Base-by-base conservation (phyloP, 768 basidiomycete species). In the Phylloporus sp. region DNA sequence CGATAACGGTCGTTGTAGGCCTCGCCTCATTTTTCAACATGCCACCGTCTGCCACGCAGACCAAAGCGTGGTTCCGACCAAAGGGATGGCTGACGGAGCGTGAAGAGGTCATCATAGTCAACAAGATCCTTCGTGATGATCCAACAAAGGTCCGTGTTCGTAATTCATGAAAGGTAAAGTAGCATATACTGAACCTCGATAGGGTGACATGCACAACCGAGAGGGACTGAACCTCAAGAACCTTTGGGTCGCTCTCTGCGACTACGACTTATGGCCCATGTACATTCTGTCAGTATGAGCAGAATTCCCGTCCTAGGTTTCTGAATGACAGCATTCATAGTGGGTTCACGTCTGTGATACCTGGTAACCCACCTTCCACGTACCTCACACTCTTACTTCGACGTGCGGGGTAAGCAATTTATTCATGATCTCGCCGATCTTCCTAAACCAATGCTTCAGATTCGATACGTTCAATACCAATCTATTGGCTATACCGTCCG, bases 321-420 rank as follows among this genome's bases (percentile, higher is more conserved):
- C 21, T 48, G 35, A 50, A 37, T 1, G 14, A 41, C 26, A 14
- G 13, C 7, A 3, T 32, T n/a, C 8, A 24, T 6, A 78, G 77
- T 9, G 77, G 79, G 1, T 60, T 82, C 2, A 65, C 76, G 65
- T 81, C 79, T 43, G 71, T 73, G 18, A 75, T 80, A 48, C 75
- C 81, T 11, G 59, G 66, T 33, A 31, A 57, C 9, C 72, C 79
- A 18, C 80, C 80, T 2, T 53, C 59, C 2, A 71, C 72, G 1
- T 86, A 86, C 56, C 72, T 85, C 21, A 81, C 82, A 0, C 68
- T n/a, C n/a, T n/a, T n/a, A n/a, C n/a, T n/a, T n/a, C n/a, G n/a
- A 5, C 64, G 76, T 35, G 69, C 79, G n/a, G 81, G 79, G 73
- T 73, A 20, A 46, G 50, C 46, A 11, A 18, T 8, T 2, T 9